phyloP scores from a whole-genome alignment of 176 grass and related monocot genomes.

The Stipa capillata region DNA sequence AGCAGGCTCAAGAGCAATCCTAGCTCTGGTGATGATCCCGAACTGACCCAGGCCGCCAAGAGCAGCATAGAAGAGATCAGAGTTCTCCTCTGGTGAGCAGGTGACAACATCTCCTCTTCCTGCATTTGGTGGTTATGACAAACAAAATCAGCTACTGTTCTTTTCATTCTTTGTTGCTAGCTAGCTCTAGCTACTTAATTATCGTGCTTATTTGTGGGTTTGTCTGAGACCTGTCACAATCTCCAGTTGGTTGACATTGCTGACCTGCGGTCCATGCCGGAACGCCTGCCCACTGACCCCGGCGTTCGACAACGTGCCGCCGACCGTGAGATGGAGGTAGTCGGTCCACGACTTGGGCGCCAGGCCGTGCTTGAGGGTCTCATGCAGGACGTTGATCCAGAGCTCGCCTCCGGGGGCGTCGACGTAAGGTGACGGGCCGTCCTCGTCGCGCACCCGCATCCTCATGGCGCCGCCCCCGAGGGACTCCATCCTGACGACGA shows the following conservation, averaged over 20 bases:
- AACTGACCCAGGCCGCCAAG: constrained; percentile 91
- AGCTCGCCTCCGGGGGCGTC: constrained; percentile 68
- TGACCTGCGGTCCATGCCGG: constrained; percentile 81
- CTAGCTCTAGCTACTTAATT: too few species aligned
- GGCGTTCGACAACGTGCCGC: constrained; percentile 75
- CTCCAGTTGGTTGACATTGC: constrained; percentile 87
- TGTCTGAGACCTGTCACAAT: constrained; percentile 77
- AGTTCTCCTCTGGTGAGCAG: constrained; percentile 64
- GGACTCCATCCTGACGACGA: constrained; percentile 70
- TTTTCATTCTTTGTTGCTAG: not conserved
- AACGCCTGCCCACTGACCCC: constrained; percentile 92
- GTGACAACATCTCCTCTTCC: constrained; percentile 67
- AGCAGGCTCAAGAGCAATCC: constrained; percentile 78
- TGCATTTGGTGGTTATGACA: constrained; percentile 33
- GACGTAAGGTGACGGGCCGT: constrained; percentile 19
- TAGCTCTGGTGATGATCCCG: constrained; percentile 78
- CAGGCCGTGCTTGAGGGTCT: constrained; percentile 63
- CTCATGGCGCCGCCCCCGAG: constrained; percentile 12
- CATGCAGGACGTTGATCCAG: constrained; percentile 82
- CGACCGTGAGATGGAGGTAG: constrained; percentile 84
- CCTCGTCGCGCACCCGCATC: constrained; percentile 16
- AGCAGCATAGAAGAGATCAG: constrained; percentile 75
- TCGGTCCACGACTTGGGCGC: constrained; percentile 93
- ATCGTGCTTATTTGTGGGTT: not conserved
- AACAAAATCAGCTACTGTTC: not conserved